Conservation (phyloP, 179 eudicot genomes). For the Heliamphora ciliata region DNA sequence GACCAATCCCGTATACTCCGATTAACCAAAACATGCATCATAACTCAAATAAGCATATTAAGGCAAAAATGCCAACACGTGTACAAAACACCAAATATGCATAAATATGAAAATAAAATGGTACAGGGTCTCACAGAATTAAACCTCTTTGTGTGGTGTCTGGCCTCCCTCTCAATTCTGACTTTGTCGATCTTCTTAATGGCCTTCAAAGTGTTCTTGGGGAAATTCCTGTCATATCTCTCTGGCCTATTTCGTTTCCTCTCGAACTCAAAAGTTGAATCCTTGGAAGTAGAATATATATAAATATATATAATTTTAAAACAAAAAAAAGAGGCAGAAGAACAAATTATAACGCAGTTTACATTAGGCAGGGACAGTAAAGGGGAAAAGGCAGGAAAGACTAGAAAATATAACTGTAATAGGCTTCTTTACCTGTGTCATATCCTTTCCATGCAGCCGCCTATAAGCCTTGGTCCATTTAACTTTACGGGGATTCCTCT, state of each 20-base stretch:
- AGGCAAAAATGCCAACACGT: too few species aligned
- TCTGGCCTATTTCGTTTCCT: conserved; percentile 93
- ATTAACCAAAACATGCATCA: too few species aligned
- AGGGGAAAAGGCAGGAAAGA: background rate
- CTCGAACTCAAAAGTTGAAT: conserved; percentile 92
- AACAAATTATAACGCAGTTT: background rate
- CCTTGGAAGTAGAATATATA: conserved; percentile 30
- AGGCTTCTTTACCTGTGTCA: conserved; percentile 65
- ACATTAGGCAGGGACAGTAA: background rate
- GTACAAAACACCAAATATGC: too few species aligned
- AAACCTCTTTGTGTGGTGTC: conserved; percentile 53
- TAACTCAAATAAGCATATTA: too few species aligned
- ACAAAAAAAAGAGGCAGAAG: too few species aligned
- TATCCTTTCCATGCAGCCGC: conserved; percentile 84
- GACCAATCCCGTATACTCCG: too few species aligned
- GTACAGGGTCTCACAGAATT: background rate
- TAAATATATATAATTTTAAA: too few species aligned
- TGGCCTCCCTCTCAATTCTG: conserved; percentile 34
- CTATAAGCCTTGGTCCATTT: conserved; percentile 96
- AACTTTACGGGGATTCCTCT: conserved; percentile 95
- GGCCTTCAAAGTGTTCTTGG: conserved; percentile 61
- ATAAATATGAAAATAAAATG: too few species aligned
- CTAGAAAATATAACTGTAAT: background rate
- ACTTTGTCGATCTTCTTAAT: conserved; percentile 62
- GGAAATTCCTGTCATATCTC: conserved; percentile 74